A percentile compares a stretch with the other conserved stretches of the same genome.
Evolutionary conservation across 805 yeast species (phyloP).

Genomic region (Nakazawaea molendinolei): DNA sequence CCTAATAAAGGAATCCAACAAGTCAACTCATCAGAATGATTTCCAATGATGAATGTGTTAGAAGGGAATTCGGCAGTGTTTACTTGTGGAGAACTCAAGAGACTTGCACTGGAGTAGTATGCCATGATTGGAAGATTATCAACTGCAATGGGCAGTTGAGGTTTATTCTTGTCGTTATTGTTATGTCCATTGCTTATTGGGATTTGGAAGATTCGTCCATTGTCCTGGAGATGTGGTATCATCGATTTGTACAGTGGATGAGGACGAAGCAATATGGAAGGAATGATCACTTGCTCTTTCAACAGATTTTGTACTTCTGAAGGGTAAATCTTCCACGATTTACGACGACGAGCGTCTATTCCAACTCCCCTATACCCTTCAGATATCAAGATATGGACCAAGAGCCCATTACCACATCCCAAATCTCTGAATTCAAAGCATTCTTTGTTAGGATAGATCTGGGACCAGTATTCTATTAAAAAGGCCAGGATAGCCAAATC

Average conservation of each 20-base stretch:
- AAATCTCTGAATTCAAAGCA: slow-evolving; percentile 74
- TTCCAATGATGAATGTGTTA: slow-evolving; percentile 82
- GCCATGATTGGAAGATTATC: slow-evolving; percentile 39
- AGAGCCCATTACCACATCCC: slow-evolving; percentile 92
- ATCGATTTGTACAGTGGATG: slow-evolving; percentile 52
- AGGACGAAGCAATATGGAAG: slow-evolving; percentile 62
- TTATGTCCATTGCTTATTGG: slow-evolving; percentile 31
- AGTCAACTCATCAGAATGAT: slow-evolving; percentile 91
- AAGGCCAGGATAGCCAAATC: slow-evolving; percentile 95
- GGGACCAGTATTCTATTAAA: slow-evolving; percentile 77
- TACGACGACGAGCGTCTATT: slow-evolving; percentile 82
- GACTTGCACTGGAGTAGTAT: slow-evolving; percentile 45
- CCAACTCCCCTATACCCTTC: slow-evolving; percentile 86
- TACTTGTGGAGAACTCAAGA: slow-evolving; percentile 46
- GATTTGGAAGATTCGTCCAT: slow-evolving; percentile 55
- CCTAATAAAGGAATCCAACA: slow-evolving; percentile 92
- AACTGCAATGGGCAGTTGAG: slow-evolving; percentile 12
- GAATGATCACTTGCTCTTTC: slow-evolving; percentile 78
- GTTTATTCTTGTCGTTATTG: slow-evolving; percentile 10
- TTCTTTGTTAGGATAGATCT: slow-evolving; percentile 31
- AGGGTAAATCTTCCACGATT: slow-evolving; percentile 81
- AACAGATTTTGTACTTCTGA: slow-evolving; percentile 48
- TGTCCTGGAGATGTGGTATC: slow-evolving; percentile 50
- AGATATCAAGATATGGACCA: slow-evolving; percentile 63
- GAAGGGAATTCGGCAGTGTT: slow-evolving; percentile 61